A percentile compares a stretch with the other conserved stretches of the same genome.
These are phyloP conservation scores for Talaromyces albobiverticillius DNA, from an alignment of 2,329 filamentous ascomycete species.

Conservation along the genomic window DNA sequence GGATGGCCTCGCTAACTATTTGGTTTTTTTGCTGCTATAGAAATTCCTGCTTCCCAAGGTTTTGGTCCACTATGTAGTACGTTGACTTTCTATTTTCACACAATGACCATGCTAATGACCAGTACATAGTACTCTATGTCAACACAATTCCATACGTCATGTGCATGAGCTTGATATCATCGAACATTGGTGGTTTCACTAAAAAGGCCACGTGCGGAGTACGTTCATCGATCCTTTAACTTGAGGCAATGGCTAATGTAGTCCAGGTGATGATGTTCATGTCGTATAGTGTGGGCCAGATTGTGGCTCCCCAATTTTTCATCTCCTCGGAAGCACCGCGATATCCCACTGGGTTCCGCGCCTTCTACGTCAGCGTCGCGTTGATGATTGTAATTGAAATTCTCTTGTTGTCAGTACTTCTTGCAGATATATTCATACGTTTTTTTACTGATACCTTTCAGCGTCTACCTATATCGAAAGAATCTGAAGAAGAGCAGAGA, in stretches of 20 bases:
- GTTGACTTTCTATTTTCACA: neutral
- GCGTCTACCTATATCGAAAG: no score
- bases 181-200: neutral
- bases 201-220: no score
- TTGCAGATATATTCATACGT: no score
- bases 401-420: no score
- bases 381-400: neutral
- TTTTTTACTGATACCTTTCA: no score
- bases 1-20: neutral
- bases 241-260: neutral
- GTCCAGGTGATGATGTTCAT: neutral
- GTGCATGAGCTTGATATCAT: neutral
- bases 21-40: neutral
- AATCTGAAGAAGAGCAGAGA: no score
- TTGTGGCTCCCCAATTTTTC: neutral
- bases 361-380: neutral
- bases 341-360: neutral
- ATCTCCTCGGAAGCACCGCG: neutral
- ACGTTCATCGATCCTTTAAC: no score
- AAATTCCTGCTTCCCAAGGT: neutral
- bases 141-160: neutral
- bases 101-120: no score
- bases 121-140: neutral
- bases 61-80: neutral
- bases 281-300: neutral